Evolutionary conservation across 2,329 filamentous ascomycete genomes (phyloP).

Genomic region (Aspergillus vadensis): DNA sequence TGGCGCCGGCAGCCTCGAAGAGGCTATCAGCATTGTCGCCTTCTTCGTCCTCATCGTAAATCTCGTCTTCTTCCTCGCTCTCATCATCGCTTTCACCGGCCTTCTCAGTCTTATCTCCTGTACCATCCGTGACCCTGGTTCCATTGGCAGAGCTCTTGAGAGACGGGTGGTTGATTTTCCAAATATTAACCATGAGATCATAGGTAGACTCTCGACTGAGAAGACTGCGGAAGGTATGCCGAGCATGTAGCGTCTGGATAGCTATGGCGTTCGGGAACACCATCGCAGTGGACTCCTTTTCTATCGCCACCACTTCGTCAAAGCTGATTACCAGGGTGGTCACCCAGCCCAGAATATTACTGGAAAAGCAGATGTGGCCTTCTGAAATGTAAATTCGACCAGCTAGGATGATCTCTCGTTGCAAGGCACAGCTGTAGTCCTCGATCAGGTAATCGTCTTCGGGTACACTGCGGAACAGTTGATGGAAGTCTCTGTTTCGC

Average conservation of each 20-base stretch:
- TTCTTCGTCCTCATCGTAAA: constrained; percentile 55
- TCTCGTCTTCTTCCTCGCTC: constrained; percentile 70
- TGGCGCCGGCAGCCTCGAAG: constrained; percentile 57
- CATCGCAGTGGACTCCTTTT: constrained; percentile 93
- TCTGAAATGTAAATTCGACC: constrained; percentile 95
- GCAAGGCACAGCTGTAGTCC: constrained; percentile 94
- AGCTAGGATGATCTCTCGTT: constrained; percentile 92
- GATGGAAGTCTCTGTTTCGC: constrained; percentile 92
- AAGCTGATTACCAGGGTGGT: constrained; percentile 98
- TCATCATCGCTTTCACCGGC: constrained; percentile 69
- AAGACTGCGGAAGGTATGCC: constrained; percentile 94
- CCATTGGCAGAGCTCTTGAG: constrained; percentile 90
- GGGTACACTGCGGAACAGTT: constrained; percentile 90
- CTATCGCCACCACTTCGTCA: constrained; percentile 93
- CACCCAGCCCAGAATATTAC: constrained; percentile 97
- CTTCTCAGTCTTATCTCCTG: constrained; percentile 89
- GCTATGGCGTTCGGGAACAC: constrained; percentile 97
- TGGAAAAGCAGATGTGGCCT: constrained; percentile 96
- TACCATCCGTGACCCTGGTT: constrained; percentile 75
- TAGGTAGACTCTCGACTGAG: constrained; percentile 94
- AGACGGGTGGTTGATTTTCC: constrained; percentile 94
- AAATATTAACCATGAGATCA: constrained; percentile 95
- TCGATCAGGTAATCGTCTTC: constrained; percentile 98
- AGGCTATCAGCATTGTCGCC: constrained; percentile 62
- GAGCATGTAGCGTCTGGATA: constrained; percentile 91